Evolutionary conservation across 1,284 basidiomycete species (phyloP), one percentile per base, ranked within the genome.

Genomic region (Rhodotorula sp.): DNA sequence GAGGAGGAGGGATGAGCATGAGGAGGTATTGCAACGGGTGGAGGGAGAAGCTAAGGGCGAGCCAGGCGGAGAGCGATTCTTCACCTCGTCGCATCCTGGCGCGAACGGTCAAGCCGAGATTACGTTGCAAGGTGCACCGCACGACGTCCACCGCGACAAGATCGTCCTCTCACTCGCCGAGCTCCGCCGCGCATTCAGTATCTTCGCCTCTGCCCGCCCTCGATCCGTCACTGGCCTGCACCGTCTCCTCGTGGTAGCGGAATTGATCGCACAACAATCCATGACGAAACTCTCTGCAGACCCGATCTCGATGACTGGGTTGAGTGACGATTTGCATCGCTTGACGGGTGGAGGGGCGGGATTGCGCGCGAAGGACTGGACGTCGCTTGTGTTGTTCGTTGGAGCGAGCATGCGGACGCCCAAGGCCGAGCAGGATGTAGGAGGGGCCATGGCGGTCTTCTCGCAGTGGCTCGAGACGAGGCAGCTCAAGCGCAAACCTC

Each of bases 171-270:
- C 68, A 20, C n/a, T 56, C 2, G 20, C 44, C 26, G 71, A 75
- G 40, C 59, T 75, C 30, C 47, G 47, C 1, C 47, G 62, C 34
- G 34, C 62, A 18, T 67, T 75, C 52, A 28, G 44, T 37, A 22
- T 73, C 52, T 59, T 75, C 31, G 62, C 68, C 10, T 24, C 34
- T 7, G 37, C 55, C 16, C 51, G 64, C 7, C 71, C 73, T 1
- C 54, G 68, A 7, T 70, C 73, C 5, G 54, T 65, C 6, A 67
- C 34, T 11, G 64, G 71, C 18, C 59, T 75, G 2, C 47, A 64
- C 46, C 30, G 71, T 8, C 50, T 75, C 10, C 66, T 75, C 48
- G 68, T 75, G 64, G 64, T 75, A 10, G 66, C 62, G 55, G 73
- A 75, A 53, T 62, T 75, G 2, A 55, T 73, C 48, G 65, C 73